Conservation (phyloP, 352 stramenopile genomes). For the Aphanomyces euteiches region DNA sequence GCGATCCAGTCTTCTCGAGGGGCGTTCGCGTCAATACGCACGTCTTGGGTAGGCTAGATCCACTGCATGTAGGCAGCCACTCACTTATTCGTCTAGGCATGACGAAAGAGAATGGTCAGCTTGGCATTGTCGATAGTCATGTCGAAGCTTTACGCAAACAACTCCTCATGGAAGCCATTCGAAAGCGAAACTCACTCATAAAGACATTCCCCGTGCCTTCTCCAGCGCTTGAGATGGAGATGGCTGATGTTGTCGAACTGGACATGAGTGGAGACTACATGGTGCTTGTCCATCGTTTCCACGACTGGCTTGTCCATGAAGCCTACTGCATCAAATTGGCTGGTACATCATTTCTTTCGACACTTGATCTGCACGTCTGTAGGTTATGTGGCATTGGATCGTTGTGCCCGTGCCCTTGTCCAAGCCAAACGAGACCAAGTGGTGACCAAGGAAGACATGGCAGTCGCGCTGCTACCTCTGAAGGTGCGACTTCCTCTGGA, state of each 20-base stretch:
- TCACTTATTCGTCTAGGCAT: not conserved
- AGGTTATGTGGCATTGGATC: slow-evolving; percentile 57
- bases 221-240: slow-evolving; percentile 42
- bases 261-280: slow-evolving; percentile 66
- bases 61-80: not conserved
- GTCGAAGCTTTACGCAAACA: slow-evolving; percentile 59
- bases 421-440: slow-evolving; percentile 41
- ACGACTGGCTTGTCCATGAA: slow-evolving; percentile 63
- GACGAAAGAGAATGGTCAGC: slow-evolving; percentile 23
- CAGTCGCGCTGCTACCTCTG: slow-evolving; percentile 42
- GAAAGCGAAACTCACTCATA: slow-evolving; percentile 66
- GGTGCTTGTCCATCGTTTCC: slow-evolving; percentile 62
- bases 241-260: slow-evolving; percentile 53
- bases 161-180: slow-evolving; percentile 59
- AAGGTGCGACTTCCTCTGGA: slow-evolving; percentile 49
- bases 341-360: slow-evolving; percentile 55
- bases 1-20: slow-evolving; percentile 51
- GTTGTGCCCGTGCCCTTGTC: slow-evolving; percentile 57
- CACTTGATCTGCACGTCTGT: slow-evolving; percentile 43
- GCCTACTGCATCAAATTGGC: slow-evolving; percentile 55
- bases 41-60: slow-evolving; percentile 14
- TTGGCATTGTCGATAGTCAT: slow-evolving; percentile 64
- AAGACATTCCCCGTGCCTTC: slow-evolving; percentile 58
- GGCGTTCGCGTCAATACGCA: slow-evolving; percentile 65
- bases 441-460: slow-evolving; percentile 72